Base-by-base conservation (phyloP, 371 early-diverging fungal species). In the Mucor mucedo region DNA sequence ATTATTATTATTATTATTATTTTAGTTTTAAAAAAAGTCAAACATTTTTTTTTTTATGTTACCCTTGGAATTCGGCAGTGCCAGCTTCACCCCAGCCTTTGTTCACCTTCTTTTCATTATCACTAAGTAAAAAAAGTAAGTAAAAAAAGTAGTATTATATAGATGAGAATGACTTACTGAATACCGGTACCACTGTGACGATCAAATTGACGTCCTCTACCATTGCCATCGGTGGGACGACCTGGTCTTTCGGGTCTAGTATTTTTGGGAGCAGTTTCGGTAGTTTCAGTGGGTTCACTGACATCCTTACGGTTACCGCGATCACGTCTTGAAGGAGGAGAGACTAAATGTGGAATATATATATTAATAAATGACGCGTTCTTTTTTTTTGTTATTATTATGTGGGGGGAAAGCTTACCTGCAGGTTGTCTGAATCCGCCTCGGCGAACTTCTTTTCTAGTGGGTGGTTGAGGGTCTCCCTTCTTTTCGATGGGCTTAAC, bases 41-140 rank as follows among this genome's bases (percentile, higher is more conserved):
- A 21, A 21, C 21, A 21, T 21, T 7, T 29, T 60, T 30, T 60
- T 41, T 29, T 45, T n/a, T n/a, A n/a, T n/a, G n/a, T 67, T 73
- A 72, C 82, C 75, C 71, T 63, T 77, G 71, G 44, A 62, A 64
- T 65, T 77, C 71, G 49, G 77, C 62, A 16, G 62, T 63, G 29
- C 71, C 75, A 44, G 68, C 58, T 62, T 88, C 82, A 56, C 94
- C 94, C 91, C 92, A 92, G 32, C 87, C 87, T 70, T 87, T 82
- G 50, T 84, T 87, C 59, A 89, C 87, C 80, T 93, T 93, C 85
- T 95, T 95, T 55, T 91, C 88, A 65, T 84, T 86, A 72, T 91
- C 93, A 66, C 81, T 79, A 39, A 44, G 30, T 32, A 11, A 38
- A 49, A 53, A 50, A 30, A 50, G 30, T 11, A 9, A 29, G 49